phyloP scores from a whole-genome alignment of 2,329 filamentous ascomycete species.

The Dactylellina drechsleri region DNA sequence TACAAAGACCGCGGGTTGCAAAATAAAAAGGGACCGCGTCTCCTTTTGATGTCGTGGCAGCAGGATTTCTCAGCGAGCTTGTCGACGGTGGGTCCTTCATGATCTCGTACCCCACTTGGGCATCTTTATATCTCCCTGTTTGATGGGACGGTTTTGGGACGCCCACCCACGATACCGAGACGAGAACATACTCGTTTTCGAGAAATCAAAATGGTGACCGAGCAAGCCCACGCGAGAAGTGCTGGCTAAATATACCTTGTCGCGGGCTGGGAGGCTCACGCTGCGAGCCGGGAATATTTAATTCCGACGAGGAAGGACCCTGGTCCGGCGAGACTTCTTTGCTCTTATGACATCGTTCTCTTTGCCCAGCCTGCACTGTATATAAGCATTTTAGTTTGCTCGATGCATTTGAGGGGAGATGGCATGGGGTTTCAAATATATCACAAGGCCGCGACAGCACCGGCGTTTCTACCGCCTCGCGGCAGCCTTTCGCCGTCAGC shows the following conservation, averaged over 20 bases:
- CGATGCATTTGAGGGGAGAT: conserved; percentile 5
- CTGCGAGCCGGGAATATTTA: conserved; percentile 8
- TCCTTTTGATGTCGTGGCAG: too few relatives aligned
- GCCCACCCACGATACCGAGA: too few relatives aligned
- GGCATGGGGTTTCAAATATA: conserved; percentile 25
- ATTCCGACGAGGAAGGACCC: neutral
- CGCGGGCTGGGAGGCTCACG: conserved; percentile 4
- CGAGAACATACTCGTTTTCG: too few relatives aligned
- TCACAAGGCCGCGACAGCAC: conserved; percentile 37
- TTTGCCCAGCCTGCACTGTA: neutral
- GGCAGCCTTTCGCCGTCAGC: conserved; percentile 31
- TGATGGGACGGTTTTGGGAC: too few relatives aligned
- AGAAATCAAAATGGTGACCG: too few relatives aligned
- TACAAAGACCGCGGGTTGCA: too few relatives aligned
- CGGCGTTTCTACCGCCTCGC: neutral
- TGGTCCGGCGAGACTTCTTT: neutral
- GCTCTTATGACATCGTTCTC: conserved; percentile 19
- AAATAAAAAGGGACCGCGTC: too few relatives aligned
- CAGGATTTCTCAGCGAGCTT: too few relatives aligned
- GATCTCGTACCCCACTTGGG: too few relatives aligned
- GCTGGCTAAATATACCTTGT: conserved; percentile 21
- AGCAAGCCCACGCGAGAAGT: neutral
- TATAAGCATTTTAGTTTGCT: neutral
- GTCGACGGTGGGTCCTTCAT: too few relatives aligned
- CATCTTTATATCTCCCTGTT: too few relatives aligned